Conservation (phyloP, 2,329 filamentous ascomycete genomes). For the Bisporella sp. region DNA sequence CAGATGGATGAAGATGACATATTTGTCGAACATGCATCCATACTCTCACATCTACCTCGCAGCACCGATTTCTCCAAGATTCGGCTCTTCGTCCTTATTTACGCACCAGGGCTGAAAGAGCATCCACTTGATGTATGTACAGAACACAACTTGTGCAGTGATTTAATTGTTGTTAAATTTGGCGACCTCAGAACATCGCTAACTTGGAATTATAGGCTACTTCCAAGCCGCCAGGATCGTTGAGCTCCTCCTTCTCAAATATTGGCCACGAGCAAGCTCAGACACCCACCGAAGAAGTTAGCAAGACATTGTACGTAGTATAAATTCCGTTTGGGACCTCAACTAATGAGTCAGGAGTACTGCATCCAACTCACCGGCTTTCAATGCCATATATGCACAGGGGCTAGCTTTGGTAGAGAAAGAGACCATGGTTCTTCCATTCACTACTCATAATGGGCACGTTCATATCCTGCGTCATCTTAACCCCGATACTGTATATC, state of each 20-base stretch:
- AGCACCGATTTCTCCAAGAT: conserved; percentile 65
- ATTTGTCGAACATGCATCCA: conserved; percentile 73
- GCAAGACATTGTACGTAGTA: conserved; percentile 45
- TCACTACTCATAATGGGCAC: conserved; percentile 75
- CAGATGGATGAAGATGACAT: conserved; percentile 53
- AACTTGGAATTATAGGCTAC: conserved; percentile 26
- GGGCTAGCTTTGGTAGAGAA: conserved; percentile 74
- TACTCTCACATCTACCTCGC: conserved; percentile 81
- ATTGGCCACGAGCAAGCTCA: conserved; percentile 69
- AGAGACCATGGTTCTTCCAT: conserved; percentile 81
- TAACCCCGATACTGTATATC: conserved; percentile 77
- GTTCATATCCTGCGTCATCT: conserved; percentile 83
- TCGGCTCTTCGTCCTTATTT: conserved; percentile 84
- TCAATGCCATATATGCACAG: conserved; percentile 74
- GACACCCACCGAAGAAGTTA: conserved; percentile 57
- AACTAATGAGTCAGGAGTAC: conserved; percentile 36
- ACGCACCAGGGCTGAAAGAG: conserved; percentile 74
- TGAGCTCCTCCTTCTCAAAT: conserved; percentile 79
- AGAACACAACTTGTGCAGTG: neutral
- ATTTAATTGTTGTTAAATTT: too few species aligned
- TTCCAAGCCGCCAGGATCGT: conserved; percentile 56
- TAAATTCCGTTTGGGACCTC: conserved; percentile 8
- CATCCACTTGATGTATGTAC: conserved; percentile 38
- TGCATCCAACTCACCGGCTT: conserved; percentile 49
- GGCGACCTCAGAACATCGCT: neutral